Evolutionary conservation across 352 stramenopile species (phyloP).

Genomic region (Globisporangium okanoganense): DNA sequence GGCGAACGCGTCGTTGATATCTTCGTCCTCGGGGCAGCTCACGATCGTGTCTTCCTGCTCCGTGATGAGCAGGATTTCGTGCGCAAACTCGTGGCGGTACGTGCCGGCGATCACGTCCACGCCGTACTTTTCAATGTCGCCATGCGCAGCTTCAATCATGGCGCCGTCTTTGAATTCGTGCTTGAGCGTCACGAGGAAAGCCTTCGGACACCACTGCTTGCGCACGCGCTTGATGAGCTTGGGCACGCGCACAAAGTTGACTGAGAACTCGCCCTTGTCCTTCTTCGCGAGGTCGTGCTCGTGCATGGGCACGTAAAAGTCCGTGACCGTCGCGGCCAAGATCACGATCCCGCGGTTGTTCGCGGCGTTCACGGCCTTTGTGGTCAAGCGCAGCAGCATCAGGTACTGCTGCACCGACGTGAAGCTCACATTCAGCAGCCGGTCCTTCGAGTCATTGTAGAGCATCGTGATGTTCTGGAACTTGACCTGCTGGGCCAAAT

Average conservation of each 20-base stretch:
- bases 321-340: conserved; percentile 72
- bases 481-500: conserved; percentile 55
- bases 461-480: conserved; percentile 63
- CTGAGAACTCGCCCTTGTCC: conserved; percentile 53
- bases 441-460: conserved; percentile 59
- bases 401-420: conserved; percentile 83
- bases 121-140: conserved; percentile 75
- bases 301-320: conserved; percentile 67
- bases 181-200: conserved; percentile 80
- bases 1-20: conserved; percentile 79
- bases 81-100: conserved; percentile 34
- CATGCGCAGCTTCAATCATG: conserved; percentile 63
- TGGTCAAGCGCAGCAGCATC: conserved; percentile 56
- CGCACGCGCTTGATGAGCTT: conserved; percentile 81
- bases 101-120: conserved; percentile 75
- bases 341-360: conserved; percentile 69
- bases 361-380: conserved; percentile 48
- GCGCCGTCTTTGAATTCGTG: conserved; percentile 63
- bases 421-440: conserved; percentile 73
- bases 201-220: conserved; percentile 76
- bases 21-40: conserved; percentile 65
- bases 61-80: conserved; percentile 76
- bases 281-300: conserved; percentile 30
- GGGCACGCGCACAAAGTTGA: conserved; percentile 78
- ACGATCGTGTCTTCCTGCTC: conserved; percentile 81